A percentile compares a stretch with the other conserved stretches of the same genome.
phyloP scores from a whole-genome alignment of 257 asterid species.

The Galeopsis tetrahit region DNA sequence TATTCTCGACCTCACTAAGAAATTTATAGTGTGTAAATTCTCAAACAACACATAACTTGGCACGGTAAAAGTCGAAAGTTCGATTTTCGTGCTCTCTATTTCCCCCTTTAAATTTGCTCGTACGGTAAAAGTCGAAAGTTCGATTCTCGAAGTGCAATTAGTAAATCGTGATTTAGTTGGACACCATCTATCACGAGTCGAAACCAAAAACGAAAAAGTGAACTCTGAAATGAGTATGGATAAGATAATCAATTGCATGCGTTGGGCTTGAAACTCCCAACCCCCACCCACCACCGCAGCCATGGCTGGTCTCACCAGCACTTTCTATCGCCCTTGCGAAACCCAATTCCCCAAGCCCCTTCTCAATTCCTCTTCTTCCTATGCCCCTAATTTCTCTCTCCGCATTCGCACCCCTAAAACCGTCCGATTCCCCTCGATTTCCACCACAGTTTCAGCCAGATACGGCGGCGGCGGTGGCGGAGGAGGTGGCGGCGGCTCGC shows the following conservation, averaged over 20 bases:
- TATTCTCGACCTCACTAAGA: too few relatives aligned
- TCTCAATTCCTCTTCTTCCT: conserved; percentile 34
- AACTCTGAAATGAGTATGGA: conserved; percentile 29
- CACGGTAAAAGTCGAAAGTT: too few relatives aligned
- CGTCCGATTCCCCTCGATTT: conserved; percentile 38
- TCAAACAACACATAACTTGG: too few relatives aligned
- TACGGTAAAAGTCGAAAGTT: too few relatives aligned
- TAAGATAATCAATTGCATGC: conserved; percentile 45
- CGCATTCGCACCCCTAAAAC: conserved; percentile 41
- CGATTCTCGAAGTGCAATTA: too few relatives aligned
- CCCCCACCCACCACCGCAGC: conserved; percentile 29
- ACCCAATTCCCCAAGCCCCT: conserved; percentile 47
- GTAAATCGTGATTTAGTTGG: too few relatives aligned
- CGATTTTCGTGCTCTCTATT: too few relatives aligned
- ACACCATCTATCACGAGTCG: neutral
- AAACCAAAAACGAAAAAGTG: neutral
- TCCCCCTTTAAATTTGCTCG: too few relatives aligned
- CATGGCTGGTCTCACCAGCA: conserved; percentile 92
- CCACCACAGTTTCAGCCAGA: conserved; percentile 58
- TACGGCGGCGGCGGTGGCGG: conserved; percentile 62
- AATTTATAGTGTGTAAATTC: too few relatives aligned
- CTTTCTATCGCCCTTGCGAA: conserved; percentile 56
- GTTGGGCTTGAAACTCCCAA: conserved; percentile 31
- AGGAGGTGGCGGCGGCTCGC: conserved; percentile 46
- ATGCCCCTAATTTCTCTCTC: conserved; percentile 43